These are phyloP conservation scores for Jacaranda copaia DNA, from an alignment of 257 asterid species.

Conservation along the genomic window DNA sequence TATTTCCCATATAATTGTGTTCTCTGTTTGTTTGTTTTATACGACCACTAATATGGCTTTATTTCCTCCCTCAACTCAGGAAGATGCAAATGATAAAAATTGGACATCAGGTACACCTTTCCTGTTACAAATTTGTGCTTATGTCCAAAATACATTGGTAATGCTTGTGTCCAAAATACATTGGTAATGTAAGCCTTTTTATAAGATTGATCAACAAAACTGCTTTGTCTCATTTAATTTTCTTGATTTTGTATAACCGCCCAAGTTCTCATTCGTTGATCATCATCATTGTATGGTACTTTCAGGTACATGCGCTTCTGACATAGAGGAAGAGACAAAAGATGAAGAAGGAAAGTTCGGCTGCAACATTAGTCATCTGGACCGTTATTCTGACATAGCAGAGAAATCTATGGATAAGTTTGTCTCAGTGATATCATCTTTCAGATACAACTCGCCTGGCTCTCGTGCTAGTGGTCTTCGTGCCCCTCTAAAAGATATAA, in stretches of 20 bases:
- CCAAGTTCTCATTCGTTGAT: no score
- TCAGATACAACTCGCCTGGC: slow-evolving; percentile 72
- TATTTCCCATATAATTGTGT: background rate
- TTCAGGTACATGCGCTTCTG: slow-evolving; percentile 52
- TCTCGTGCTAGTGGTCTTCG: slow-evolving; percentile 97
- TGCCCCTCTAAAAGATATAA: slow-evolving; percentile 84
- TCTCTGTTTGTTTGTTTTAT: slow-evolving; percentile 18
- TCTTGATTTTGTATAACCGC: background rate
- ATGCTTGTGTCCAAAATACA: background rate
- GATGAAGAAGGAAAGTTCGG: slow-evolving; percentile 60
- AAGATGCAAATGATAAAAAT: slow-evolving; percentile 40
- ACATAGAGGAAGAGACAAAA: slow-evolving; percentile 45
- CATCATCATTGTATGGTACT: background rate
- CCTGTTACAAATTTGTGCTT: slow-evolving; percentile 28
- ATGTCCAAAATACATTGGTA: background rate
- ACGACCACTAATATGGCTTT: slow-evolving; percentile 22
- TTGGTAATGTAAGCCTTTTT: background rate
- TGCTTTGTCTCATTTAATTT: background rate
- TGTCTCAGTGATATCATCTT: slow-evolving; percentile 81
- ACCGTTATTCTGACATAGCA: slow-evolving; percentile 73
- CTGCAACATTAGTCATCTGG: slow-evolving; percentile 79
- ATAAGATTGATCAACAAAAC: background rate
- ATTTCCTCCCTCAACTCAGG: slow-evolving; percentile 47
- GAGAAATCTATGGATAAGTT: slow-evolving; percentile 87
- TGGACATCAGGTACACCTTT: background rate